Conservation (phyloP, 73 alveolate genomes). For the Uronychia setigera region DNA sequence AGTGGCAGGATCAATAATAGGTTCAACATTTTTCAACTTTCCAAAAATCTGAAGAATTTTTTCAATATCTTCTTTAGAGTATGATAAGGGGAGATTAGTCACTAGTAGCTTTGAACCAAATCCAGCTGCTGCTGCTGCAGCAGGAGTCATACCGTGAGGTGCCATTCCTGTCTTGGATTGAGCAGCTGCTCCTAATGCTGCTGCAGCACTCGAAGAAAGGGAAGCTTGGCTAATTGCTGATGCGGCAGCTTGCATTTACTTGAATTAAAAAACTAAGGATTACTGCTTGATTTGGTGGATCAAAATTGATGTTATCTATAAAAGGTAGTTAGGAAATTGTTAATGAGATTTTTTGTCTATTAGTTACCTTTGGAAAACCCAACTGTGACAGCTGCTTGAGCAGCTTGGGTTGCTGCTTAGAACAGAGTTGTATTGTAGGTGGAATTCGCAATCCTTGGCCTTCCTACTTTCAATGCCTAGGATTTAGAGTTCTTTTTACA, state of each 20-base stretch:
- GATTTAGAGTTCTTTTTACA: constrained; percentile 55
- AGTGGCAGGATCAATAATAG: constrained; percentile 58
- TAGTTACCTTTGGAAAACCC: no score
- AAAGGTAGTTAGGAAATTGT: no score
- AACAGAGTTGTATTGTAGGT: constrained; percentile 29
- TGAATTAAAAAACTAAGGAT: no score
- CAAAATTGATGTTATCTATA: no score
- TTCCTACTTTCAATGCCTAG: constrained; percentile 84
- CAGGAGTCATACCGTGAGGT: constrained; percentile 28
- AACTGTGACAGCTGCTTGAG: constrained; percentile 1
- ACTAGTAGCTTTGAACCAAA: constrained; percentile 40
- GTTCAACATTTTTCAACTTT: constrained; percentile 45
- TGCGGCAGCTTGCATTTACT: constrained; percentile 3
- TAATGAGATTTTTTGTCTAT: no score
- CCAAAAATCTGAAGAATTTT: constrained; percentile 51
- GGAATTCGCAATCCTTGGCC: constrained; percentile 82
- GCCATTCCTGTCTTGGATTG: constrained; percentile 22
- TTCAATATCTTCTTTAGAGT: constrained; percentile 31
- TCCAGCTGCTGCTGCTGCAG: constrained; percentile 40
- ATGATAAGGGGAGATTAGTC: constrained; percentile 55
- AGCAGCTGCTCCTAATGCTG: not conserved
- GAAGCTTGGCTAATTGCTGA: not conserved
- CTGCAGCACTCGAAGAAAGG: not conserved
- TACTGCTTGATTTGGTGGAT: no score
- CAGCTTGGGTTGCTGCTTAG: not conserved